Conservation (phyloP, 805 yeast species). For the Kluyveromyces starmeri region DNA sequence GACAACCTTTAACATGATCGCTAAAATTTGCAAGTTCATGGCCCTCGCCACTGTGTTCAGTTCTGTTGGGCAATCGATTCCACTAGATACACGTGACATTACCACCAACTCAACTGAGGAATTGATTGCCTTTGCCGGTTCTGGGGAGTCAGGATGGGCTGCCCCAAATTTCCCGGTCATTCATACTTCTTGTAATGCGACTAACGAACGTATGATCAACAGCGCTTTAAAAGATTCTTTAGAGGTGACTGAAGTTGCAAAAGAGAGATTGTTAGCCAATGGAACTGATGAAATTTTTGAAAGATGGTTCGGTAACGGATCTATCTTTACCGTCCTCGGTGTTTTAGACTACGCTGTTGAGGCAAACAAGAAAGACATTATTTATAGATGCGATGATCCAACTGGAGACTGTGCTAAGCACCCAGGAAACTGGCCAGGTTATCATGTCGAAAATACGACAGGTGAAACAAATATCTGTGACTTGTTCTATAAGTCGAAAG, state of each 20-base stretch:
- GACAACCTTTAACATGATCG: too few species aligned
- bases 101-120: neutral
- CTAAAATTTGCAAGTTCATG: too few species aligned
- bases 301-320: slow-evolving; percentile 34
- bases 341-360: slow-evolving; percentile 28
- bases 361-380: slow-evolving; percentile 27
- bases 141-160: slow-evolving; percentile 8
- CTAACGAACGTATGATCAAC: slow-evolving; percentile 10
- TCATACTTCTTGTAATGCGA: slow-evolving; percentile 11
- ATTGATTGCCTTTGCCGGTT: neutral
- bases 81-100: neutral
- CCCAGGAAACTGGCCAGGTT: slow-evolving; percentile 28
- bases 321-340: slow-evolving; percentile 32
- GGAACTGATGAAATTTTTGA: slow-evolving; percentile 29
- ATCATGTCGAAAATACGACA: slow-evolving; percentile 30
- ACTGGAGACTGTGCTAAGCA: slow-evolving; percentile 30
- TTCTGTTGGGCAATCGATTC: too few species aligned
- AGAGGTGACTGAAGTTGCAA: slow-evolving; percentile 29
- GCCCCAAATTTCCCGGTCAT: slow-evolving; percentile 10
- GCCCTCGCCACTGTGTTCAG: too few species aligned
- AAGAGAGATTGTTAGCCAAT: slow-evolving; percentile 28
- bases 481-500: slow-evolving; percentile 28
- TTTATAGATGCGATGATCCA: slow-evolving; percentile 34
- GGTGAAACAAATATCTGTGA: slow-evolving; percentile 36
- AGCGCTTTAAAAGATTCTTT: slow-evolving; percentile 29